These are phyloP conservation scores for Torrubiella hemipterigena DNA, from an alignment of 2,329 filamentous ascomycete genomes.

Conservation along the genomic window DNA sequence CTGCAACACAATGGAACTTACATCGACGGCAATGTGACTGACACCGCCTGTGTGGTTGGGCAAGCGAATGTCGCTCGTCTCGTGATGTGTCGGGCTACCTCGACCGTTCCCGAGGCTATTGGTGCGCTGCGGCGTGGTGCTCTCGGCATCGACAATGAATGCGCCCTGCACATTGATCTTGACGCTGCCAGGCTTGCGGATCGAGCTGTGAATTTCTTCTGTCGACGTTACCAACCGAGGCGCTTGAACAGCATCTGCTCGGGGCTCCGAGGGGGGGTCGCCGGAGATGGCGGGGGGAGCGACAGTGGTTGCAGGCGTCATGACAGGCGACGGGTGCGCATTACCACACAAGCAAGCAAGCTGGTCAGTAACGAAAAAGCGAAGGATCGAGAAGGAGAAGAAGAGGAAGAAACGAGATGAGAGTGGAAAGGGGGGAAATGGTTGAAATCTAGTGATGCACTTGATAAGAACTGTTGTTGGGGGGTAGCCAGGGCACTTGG, in stretches of 20 bases:
- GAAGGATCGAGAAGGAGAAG: too few species aligned
- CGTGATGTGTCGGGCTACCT: constrained; percentile 39
- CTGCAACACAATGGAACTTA: constrained; percentile 32
- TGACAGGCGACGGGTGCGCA: too few species aligned
- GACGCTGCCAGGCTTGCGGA: constrained; percentile 57
- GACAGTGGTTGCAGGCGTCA: too few species aligned
- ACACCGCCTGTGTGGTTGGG: constrained; percentile 92
- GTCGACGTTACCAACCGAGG: constrained; percentile 29
- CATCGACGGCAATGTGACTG: constrained; percentile 93
- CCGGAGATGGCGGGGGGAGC: constrained; percentile 1
- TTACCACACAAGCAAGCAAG: too few species aligned
- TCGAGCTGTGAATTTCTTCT: constrained; percentile 47
- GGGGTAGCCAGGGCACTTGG: too few species aligned
- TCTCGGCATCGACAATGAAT: constrained; percentile 84
- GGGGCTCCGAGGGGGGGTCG: not conserved
- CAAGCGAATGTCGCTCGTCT: constrained; percentile 88
- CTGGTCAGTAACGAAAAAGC: too few species aligned
- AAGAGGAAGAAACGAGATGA: too few species aligned
- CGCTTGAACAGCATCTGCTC: too few species aligned
- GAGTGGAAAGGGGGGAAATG: too few species aligned
- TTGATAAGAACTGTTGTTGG: too few species aligned
- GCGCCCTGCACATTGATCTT: constrained; percentile 95
- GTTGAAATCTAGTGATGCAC: too few species aligned
- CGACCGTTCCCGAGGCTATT: constrained; percentile 22
- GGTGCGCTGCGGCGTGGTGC: constrained; percentile 34